Base-by-base conservation (phyloP, 1,284 basidiomycete species). In the Inonotus hispidus region DNA sequence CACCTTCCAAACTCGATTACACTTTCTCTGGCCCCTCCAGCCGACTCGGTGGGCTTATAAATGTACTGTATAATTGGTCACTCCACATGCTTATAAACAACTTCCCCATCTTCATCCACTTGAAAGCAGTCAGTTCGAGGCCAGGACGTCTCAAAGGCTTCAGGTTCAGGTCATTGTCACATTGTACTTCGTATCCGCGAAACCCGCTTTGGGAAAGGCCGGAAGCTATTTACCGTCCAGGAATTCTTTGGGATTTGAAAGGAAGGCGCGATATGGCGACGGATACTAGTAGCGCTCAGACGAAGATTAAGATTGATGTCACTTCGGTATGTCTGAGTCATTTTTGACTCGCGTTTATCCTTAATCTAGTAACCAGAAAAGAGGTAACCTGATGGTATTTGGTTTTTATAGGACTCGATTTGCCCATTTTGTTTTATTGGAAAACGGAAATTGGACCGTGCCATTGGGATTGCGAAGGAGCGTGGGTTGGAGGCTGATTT, bases 361-460 rank as follows among this genome's bases (percentile, higher is more conserved):
- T n/a, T n/a, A n/a, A n/a, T n/a, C n/a, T n/a, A n/a, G n/a, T n/a
- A n/a, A n/a, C n/a, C n/a, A n/a, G n/a, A n/a, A n/a, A n/a, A n/a
- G n/a, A n/a, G n/a, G n/a, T n/a, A n/a, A n/a, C n/a, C n/a, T n/a
- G n/a, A n/a, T n/a, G n/a, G n/a, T n/a, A n/a, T n/a, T n/a, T 32
- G 32, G 8, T 32, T 32, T 3, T 32, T n/a, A 8, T 10, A 59
- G 61, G 61, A 63, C 46, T 55, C 58, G 10, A 59, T 63, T 32
- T 63, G 61, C 23, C 61, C 61, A 19, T 63, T 63, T 53, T 63
- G 61, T 16, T 63, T 56, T 25, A 56, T 63, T 59, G 61, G 61
- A 0, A 63, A 63, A 47, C 52, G 61, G 10, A 63, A 63, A 16
- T 37, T 63, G 11, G 61, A 63, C 14, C 61, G 61, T 14, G 61